Base-by-base conservation (phyloP, 352 stramenopile species). In the Phytophthora chlamydospora region DNA sequence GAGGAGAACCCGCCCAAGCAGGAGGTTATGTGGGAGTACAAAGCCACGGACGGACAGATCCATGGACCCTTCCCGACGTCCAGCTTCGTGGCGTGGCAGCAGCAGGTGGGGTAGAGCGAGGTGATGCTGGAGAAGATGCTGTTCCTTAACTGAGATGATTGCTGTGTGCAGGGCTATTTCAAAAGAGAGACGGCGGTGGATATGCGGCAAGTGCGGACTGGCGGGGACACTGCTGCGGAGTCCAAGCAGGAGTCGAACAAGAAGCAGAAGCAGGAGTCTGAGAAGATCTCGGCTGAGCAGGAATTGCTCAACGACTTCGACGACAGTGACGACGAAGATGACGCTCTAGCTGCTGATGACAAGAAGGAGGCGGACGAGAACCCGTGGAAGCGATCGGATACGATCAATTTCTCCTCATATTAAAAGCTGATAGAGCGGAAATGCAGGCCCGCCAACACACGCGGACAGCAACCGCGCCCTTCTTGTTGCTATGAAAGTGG, bases 291-390 rank as follows among this genome's bases (percentile, higher is more conserved):
- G 14, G 84, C 80, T 7, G 84, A 90, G 46, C 73, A 93, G 50
- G 86, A 95, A 29, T 67, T 95, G 53, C 66, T 92, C 51, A 87
- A 95, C 48, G 86, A 95, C 75, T 95, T 95, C 66, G 83, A 91
- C 46, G 82, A 95, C 62, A 90, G 80, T 36, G 83, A 91, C 7
- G 78, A 87, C 3, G 83, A 93, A 14, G 73, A 81, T 7, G 55
- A 75, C 1, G 39, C 39, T 11, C 11, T 49, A 16, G 32, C 61
- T 46, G 32, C 19, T 4, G 49, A 60, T 21, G 45, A 56, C 19
- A 59, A 55, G 8, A 45, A 68, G 21, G 46, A 71, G 14, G 44
- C 55, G 51, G 45, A 62, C 12, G 48, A 66, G 6, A 68, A 63
- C 29, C 49, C 74, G 43, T 95, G 86, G 86, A 65, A 82, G 49